phyloP scores from a whole-genome alignment of 257 asterid species.

The Prunella vulgaris region DNA sequence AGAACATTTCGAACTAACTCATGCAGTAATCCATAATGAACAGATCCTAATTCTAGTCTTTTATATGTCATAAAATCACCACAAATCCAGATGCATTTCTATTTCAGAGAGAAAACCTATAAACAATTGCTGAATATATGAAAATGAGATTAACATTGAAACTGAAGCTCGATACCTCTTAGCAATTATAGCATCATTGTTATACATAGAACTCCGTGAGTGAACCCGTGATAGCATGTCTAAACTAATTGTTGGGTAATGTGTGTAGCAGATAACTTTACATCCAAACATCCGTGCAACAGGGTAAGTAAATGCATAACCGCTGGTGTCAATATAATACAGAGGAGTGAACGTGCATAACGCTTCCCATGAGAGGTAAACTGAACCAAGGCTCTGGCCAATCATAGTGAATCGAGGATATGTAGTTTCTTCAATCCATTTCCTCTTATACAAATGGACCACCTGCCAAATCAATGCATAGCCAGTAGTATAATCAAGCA shows the following conservation, averaged over 20 bases:
- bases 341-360: conserved; percentile 60
- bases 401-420: conserved; percentile 96
- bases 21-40: background rate
- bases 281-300: conserved; percentile 89
- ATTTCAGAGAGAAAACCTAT: background rate
- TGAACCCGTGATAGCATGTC: conserved; percentile 93
- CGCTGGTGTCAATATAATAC: conserved; percentile 92
- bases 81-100: background rate
- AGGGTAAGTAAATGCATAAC: conserved; percentile 96
- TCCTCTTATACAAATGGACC: conserved; percentile 71
- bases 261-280: conserved; percentile 78
- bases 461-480: conserved; percentile 43
- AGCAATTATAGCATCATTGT: conserved; percentile 72
- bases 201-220: conserved; percentile 73
- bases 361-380: conserved; percentile 91
- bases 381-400: conserved; percentile 96
- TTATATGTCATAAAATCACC: background rate
- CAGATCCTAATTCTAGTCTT: background rate
- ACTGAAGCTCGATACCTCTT: conserved; percentile 47
- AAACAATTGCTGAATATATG: background rate
- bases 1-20: background rate
- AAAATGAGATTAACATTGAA: background rate
- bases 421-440: conserved; percentile 82
- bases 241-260: conserved; percentile 94
- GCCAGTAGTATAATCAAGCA: background rate